Conservation (phyloP, 2,329 filamentous ascomycete genomes). For the Rutstroemia sp. region DNA sequence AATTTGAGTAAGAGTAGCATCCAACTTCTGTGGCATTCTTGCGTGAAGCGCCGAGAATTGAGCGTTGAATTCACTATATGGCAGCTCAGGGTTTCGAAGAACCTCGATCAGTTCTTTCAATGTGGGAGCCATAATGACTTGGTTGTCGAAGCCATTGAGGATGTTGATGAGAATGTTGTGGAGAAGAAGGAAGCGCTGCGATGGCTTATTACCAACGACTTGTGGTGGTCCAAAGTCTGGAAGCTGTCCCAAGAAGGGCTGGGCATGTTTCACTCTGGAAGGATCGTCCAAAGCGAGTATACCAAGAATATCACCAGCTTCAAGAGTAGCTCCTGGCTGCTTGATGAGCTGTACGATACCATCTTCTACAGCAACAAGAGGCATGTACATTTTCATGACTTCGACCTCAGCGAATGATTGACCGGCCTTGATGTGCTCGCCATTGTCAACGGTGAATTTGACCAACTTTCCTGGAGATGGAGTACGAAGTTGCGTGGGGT, state of each 20-base stretch:
- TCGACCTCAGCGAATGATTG: conserved; percentile 95
- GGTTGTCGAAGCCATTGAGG: conserved; percentile 90
- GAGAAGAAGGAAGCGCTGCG: conserved; percentile 76
- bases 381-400: conserved; percentile 99
- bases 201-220: conserved; percentile 82
- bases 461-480: conserved; percentile 96
- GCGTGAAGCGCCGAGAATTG: conserved; percentile 96
- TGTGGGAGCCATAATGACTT: conserved; percentile 84
- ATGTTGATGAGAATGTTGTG: conserved; percentile 79
- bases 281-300: conserved; percentile 94
- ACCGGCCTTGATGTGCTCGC: conserved; percentile 83
- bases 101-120: conserved; percentile 87
- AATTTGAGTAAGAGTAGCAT: conserved; percentile 71
- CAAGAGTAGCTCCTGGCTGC: conserved; percentile 94
- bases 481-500: conserved; percentile 91
- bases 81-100: conserved; percentile 79
- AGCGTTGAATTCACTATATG: conserved; percentile 93
- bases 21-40: conserved; percentile 92
- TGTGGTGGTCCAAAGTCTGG: conserved; percentile 81
- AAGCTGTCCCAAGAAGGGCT: conserved; percentile 86
- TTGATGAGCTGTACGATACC: conserved; percentile 98
- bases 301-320: conserved; percentile 97
- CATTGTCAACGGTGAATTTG: conserved; percentile 95
- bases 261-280: conserved; percentile 90
- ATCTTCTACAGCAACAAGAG: conserved; percentile 86